These are phyloP conservation scores for Plasmodium berghei DNA, from an alignment of 169 alveolate genomes.

Conservation along the genomic window DNA sequence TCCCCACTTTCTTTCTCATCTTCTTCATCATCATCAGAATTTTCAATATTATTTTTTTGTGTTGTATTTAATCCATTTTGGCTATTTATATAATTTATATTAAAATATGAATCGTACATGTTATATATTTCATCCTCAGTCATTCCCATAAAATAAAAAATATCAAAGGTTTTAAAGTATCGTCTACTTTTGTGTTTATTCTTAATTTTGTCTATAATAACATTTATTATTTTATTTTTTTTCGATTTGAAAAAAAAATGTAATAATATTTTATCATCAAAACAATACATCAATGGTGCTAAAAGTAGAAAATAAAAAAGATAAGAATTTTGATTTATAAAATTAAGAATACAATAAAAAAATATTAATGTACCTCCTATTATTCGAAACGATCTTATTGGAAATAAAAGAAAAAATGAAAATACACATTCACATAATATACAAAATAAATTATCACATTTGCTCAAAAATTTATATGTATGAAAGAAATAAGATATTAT, in stretches of 20 bases:
- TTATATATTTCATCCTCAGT: slow-evolving; percentile 26
- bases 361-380: slow-evolving; percentile 35
- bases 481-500: slow-evolving; percentile 17
- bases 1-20: background rate
- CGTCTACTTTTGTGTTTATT: slow-evolving; percentile 12
- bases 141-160: slow-evolving; percentile 35
- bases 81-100: background rate
- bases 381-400: slow-evolving; percentile 45
- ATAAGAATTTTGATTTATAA: slow-evolving; percentile 38
- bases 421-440: slow-evolving; percentile 49
- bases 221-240: slow-evolving; percentile 41
- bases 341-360: slow-evolving; percentile 43
- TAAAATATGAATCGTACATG: slow-evolving; percentile 29
- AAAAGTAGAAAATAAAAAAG: slow-evolving; percentile 40
- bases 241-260: slow-evolving; percentile 17
- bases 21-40: background rate
- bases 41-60: background rate
- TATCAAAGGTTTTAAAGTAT: slow-evolving; percentile 35
- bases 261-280: slow-evolving; percentile 48
- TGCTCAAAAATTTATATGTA: background rate
- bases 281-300: slow-evolving; percentile 70
- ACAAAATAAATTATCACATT: slow-evolving; percentile 59
- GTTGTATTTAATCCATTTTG: background rate
- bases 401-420: slow-evolving; percentile 54
- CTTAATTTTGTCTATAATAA: slow-evolving; percentile 21